These are phyloP conservation scores for Sclerotinia nivalis DNA, from an alignment of 2,329 filamentous ascomycete species.

Conservation along the genomic window DNA sequence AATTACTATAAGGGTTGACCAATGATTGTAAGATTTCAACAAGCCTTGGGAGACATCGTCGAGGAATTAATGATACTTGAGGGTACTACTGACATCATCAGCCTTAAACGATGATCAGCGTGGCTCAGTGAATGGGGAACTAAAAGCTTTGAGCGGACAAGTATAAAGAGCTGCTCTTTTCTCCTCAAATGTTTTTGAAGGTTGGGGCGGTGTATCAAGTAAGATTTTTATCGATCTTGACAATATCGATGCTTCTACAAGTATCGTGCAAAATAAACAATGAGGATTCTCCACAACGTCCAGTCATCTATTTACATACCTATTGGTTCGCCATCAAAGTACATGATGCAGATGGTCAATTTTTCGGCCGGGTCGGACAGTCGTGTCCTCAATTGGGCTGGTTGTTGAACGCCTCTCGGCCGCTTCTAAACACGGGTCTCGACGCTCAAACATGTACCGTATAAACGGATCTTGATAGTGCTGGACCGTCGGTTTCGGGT, in stretches of 20 bases:
- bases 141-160: neutral
- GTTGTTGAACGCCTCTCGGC: constrained; percentile 4
- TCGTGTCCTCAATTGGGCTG: neutral
- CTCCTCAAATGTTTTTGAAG: neutral
- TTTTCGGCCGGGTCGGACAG: neutral
- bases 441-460: neutral
- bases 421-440: neutral
- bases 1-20: neutral
- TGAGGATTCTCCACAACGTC: neutral
- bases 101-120: constrained; percentile 5
- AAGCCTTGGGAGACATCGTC: neutral
- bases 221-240: neutral
- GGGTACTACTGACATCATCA: constrained; percentile 12
- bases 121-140: neutral
- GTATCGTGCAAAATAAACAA: neutral
- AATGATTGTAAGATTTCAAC: constrained; percentile 1
- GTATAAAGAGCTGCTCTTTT: constrained; percentile 16
- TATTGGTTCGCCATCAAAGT: neutral
- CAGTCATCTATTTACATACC: neutral
- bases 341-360: constrained; percentile 1
- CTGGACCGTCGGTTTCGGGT: neutral
- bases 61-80: neutral
- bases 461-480: neutral
- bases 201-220: neutral
- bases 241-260: neutral